A percentile compares a stretch with the other conserved stretches of the same genome.
phyloP scores from a whole-genome alignment of 106 monocot species.

The Narthecium ossifragum region DNA sequence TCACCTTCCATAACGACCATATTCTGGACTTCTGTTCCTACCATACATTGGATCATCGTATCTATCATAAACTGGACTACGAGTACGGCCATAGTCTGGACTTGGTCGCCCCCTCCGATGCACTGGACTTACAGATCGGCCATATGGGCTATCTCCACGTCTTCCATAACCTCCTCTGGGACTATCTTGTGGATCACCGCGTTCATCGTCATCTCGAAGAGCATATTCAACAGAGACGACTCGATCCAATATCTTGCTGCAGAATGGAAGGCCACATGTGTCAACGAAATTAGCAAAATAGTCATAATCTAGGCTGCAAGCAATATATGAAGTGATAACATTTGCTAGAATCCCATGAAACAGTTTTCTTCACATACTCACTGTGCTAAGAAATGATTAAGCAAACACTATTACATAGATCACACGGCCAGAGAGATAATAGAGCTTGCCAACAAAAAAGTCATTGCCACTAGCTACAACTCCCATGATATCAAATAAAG shows the following conservation, averaged over 20 bases:
- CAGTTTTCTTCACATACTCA: too few relatives aligned
- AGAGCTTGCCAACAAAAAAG: too few relatives aligned
- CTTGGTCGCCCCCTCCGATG: conserved; percentile 38
- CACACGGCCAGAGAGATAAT: not conserved
- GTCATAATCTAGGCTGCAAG: not conserved
- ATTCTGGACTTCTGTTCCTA: conserved; percentile 52
- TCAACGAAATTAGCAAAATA: not conserved
- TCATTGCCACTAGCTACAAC: too few relatives aligned
- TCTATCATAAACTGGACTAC: conserved; percentile 48
- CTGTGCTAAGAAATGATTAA: too few relatives aligned
- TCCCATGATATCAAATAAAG: too few relatives aligned
- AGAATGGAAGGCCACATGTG: conserved; percentile 6
- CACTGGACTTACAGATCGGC: conserved; percentile 58
- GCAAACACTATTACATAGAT: too few relatives aligned
- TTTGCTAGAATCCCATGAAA: too few relatives aligned
- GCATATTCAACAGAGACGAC: conserved; percentile 93
- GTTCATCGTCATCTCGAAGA: conserved; percentile 85
- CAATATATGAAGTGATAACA: too few relatives aligned
- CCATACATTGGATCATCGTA: conserved; percentile 23
- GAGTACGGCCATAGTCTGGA: conserved; percentile 51
- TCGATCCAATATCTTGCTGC: conserved; percentile 86
- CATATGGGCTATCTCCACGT: conserved; percentile 46
- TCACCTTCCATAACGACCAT: conserved; percentile 57
- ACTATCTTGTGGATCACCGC: conserved; percentile 46
- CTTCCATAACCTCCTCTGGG: conserved; percentile 51